A percentile compares a stretch with the other conserved stretches of the same genome.
Evolutionary conservation across 108 stramenopile genomes (phyloP).

Genomic region (Aureococcus anophagefferens): DNA sequence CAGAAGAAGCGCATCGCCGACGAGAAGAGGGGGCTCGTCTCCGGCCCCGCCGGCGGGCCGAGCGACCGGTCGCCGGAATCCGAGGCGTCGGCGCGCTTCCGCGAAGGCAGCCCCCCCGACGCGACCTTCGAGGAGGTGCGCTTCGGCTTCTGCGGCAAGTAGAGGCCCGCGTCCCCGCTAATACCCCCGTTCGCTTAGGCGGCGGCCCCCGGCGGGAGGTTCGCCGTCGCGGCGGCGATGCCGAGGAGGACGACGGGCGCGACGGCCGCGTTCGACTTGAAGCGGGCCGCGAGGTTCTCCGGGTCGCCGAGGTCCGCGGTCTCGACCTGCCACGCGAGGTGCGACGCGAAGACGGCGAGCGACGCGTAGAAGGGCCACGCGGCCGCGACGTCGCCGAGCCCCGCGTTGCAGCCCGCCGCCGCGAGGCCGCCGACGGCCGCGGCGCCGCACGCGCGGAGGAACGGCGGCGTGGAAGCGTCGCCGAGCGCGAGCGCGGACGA

Average conservation of each 20-base stretch:
- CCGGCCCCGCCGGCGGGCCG: too few species aligned
- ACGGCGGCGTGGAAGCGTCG: conserved; percentile 53
- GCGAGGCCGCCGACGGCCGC: not conserved
- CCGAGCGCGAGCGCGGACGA: conserved; percentile 84
- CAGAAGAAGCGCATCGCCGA: too few species aligned
- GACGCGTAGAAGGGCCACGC: conserved; percentile 40
- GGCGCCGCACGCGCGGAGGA: conserved; percentile 32
- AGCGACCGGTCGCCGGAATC: too few species aligned
- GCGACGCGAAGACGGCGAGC: conserved; percentile 48
- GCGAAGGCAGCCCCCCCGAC: too few species aligned
- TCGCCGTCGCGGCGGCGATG: not conserved
- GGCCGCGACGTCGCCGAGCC: conserved; percentile 37
- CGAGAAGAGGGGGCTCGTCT: too few species aligned
- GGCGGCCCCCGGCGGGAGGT: too few species aligned
- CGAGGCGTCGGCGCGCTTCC: too few species aligned
- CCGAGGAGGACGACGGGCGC: conserved; percentile 10
- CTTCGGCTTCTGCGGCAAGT: too few species aligned
- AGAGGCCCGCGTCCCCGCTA: too few species aligned
- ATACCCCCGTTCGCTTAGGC: too few species aligned
- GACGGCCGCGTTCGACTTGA: conserved; percentile 61
- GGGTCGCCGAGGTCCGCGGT: conserved; percentile 65
- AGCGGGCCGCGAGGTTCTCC: conserved; percentile 65
- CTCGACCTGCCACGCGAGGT: conserved; percentile 74
- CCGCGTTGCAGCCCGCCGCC: not conserved
- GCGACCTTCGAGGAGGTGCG: too few species aligned